Conservation (phyloP, 495 filamentous ascomycete genomes). For the Penicillium malachiteum region DNA sequence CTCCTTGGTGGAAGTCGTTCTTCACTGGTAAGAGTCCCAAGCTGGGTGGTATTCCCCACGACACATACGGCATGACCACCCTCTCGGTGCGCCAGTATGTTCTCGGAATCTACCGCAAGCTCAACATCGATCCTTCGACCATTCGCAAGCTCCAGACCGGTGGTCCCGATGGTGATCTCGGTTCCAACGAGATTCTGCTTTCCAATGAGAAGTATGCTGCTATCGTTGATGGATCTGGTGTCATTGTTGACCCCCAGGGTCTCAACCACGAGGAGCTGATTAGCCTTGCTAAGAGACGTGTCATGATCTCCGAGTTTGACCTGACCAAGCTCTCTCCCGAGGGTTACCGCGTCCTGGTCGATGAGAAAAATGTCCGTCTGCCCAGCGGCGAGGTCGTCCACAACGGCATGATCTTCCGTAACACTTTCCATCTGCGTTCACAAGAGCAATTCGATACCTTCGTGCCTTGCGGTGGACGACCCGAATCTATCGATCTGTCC, state of each 20-base stretch:
- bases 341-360: conserved; percentile 90
- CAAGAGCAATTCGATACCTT: conserved; percentile 78
- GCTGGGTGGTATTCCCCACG: conserved; percentile 94
- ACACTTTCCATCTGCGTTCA: conserved; percentile 88
- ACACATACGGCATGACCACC: conserved; percentile 96
- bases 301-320: conserved; percentile 89
- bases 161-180: conserved; percentile 93
- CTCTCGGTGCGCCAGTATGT: conserved; percentile 94
- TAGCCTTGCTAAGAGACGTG: conserved; percentile 79
- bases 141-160: conserved; percentile 95
- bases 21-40: conserved; percentile 98
- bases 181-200: conserved; percentile 95
- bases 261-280: conserved; percentile 80
- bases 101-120: conserved; percentile 93
- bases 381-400: conserved; percentile 81
- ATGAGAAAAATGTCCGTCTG: conserved; percentile 81
- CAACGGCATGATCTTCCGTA: conserved; percentile 95
- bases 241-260: conserved; percentile 89
- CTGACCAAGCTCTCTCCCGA: conserved; percentile 77
- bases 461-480: conserved; percentile 94
- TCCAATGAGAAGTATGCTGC: conserved; percentile 91
- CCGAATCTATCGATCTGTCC: conserved; percentile 92
- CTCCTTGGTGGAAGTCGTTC: conserved; percentile 99
- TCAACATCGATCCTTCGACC: conserved; percentile 77
- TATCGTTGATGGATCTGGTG: conserved; percentile 93